Conservation (phyloP, 768 basidiomycete species). For the Suillus paluster region DNA sequence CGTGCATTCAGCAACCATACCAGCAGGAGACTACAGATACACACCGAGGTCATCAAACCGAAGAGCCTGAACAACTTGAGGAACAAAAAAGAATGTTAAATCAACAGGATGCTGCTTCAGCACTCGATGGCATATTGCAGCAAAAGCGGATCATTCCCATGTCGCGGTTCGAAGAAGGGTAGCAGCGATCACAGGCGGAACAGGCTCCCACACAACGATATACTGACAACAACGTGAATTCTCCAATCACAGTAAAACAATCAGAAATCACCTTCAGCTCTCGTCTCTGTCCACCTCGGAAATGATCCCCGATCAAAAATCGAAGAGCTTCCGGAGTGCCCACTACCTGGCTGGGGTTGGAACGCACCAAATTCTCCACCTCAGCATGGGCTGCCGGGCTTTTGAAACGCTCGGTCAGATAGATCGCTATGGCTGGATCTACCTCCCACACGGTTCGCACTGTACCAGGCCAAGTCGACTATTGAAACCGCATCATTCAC, state of each 20-base stretch:
- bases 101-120: constrained; percentile 94
- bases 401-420: constrained; percentile 90
- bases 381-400: constrained; percentile 65
- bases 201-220: constrained; percentile 86
- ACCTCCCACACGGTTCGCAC: constrained; percentile 81
- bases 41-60: constrained; percentile 87
- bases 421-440: constrained; percentile 80
- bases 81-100: constrained; percentile 97
- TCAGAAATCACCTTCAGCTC: constrained; percentile 69
- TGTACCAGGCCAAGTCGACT: constrained; percentile 70
- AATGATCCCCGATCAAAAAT: constrained; percentile 75
- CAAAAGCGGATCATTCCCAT: constrained; percentile 80
- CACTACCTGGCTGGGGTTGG: constrained; percentile 69
- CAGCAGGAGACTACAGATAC: constrained; percentile 18
- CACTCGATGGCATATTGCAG: constrained; percentile 97
- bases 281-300: constrained; percentile 58
- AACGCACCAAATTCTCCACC: constrained; percentile 73
- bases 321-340: constrained; percentile 81
- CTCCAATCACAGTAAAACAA: not conserved
- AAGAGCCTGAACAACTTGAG: constrained; percentile 96
- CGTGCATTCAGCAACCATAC: not conserved
- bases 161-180: constrained; percentile 87
- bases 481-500: constrained; percentile 1
- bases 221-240: constrained; percentile 52
- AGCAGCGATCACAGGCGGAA: constrained; percentile 81